A percentile compares a stretch with the other conserved stretches of the same genome.
phyloP scores from a whole-genome alignment of 1,284 basidiomycete species.

The Stygiomarasmius scandens region DNA sequence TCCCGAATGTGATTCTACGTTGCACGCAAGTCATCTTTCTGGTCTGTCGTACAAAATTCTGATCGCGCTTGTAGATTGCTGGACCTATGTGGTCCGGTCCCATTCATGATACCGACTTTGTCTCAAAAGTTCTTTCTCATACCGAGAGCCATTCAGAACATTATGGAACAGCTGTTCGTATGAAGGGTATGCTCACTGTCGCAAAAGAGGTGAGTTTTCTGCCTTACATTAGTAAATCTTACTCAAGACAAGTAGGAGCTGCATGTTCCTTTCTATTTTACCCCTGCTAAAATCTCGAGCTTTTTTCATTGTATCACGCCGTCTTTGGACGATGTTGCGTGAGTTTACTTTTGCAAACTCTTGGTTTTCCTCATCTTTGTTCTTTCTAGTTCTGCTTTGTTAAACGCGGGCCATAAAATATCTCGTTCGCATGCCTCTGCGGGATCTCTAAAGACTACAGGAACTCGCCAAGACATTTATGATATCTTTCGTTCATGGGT shows the following conservation, averaged over 20 bases:
- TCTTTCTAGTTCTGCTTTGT: constrained; percentile 72
- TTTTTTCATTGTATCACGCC: constrained; percentile 85
- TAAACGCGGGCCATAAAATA: constrained; percentile 83
- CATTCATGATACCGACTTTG: constrained; percentile 81
- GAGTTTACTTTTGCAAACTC: constrained; percentile 32
- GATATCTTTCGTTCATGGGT: constrained; percentile 88
- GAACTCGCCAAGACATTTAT: constrained; percentile 72
- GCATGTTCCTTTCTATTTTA: constrained; percentile 87
- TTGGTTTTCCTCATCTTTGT: background rate
- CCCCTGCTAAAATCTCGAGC: constrained; percentile 80
- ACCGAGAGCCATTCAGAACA: constrained; percentile 61
- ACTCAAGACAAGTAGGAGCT: constrained; percentile 63
- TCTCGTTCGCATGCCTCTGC: constrained; percentile 89
- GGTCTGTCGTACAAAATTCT: constrained; percentile 3
- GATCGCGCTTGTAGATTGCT: constrained; percentile 55
- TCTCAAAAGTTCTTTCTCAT: constrained; percentile 75
- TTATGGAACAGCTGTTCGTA: constrained; percentile 83
- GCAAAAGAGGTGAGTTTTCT: constrained; percentile 73
- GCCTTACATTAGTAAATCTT: background rate
- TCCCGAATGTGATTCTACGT: constrained; percentile 76
- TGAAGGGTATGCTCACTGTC: constrained; percentile 94
- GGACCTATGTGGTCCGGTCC: constrained; percentile 97
- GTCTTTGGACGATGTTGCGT: constrained; percentile 76
- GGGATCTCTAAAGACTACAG: constrained; percentile 92
- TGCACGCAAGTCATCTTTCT: constrained; percentile 61